Base-by-base conservation (phyloP, 2,329 filamentous ascomycete species). In the Aspergillus proliferans region DNA sequence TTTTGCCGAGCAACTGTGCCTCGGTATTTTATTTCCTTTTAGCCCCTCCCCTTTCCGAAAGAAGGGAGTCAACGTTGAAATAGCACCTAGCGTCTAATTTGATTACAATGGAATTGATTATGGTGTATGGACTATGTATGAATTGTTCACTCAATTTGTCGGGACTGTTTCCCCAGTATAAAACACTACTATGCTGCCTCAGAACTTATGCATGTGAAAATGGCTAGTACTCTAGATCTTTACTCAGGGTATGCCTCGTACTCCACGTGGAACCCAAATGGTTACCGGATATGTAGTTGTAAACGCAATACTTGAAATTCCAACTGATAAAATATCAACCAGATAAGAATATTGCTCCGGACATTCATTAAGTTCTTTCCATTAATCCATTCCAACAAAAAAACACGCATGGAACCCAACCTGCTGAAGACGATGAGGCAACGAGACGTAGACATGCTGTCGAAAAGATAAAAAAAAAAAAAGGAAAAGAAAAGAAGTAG, bases 381-480 rank as follows among this genome's bases (percentile, higher is more conserved):
- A 66, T 68, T 69, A 68, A 60, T 65, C 53, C 62, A 61, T 64
- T 66, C 59, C 52, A 49, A 61, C 54, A 53, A 53, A 48, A 55
- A 40, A 53, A 59, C 44, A 62, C 59, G 56, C 59, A 57, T 62
- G 55, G 57, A 63, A 60, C 64, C 64, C 64, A 67, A 67, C 59
- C 56, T 63, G 63, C 58, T 54, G 45, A 58, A 55, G 46, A 51
- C 19, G 33, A 40, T 19, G 24, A 53, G 51, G 33, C 48, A 53
- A 57, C 52, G 52, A 45, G 44, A 47, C 39, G 38, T 52, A 47
- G 46, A 51, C 40, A 58, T 55, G 50, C 52, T 49, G 57, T 43
- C 50, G 40, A 30, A 57, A 40, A 40, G 59, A 22, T 41, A 50
- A 47, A 55, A 51, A 54, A 49, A 47, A 48, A 49, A 52, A 51